Percentiles rank a stretch among this genome's conserved stretches.
Evolutionary conservation across 345 rosid genomes (phyloP).

Genomic region (Eucalyptus urophylla): DNA sequence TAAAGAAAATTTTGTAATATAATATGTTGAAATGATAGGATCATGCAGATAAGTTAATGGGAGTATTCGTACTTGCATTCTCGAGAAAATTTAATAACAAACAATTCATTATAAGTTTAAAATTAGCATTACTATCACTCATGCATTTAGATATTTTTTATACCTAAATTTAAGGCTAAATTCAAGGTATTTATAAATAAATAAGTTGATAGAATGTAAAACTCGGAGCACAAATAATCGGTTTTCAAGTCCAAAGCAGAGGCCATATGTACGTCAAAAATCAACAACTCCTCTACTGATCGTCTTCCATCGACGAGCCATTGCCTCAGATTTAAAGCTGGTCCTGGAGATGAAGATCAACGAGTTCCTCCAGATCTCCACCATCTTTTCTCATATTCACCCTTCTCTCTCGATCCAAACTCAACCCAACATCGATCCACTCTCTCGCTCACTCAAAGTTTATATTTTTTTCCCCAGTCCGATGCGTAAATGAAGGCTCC

Average conservation of each 20-base stretch:
- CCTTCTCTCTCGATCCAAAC: not conserved
- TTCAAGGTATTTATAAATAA: no score
- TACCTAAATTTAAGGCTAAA: no score
- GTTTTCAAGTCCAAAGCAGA: not conserved
- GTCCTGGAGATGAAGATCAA: no score
- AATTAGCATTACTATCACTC: rapidly evolving
- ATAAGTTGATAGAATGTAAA: no score
- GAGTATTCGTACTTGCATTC: rapidly evolving
- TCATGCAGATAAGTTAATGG: no score
- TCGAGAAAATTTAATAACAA: rapidly evolving
- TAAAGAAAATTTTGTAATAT: no score
- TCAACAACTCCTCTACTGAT: not conserved
- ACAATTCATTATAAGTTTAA: rapidly evolving
- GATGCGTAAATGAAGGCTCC: not conserved
- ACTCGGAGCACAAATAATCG: no score
- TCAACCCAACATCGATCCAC: not conserved
- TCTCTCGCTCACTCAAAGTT: not conserved
- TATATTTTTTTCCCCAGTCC: not conserved
- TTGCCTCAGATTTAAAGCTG: no score
- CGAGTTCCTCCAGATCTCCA: not conserved
- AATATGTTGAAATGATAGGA: no score
- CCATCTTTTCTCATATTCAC: not conserved
- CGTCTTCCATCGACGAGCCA: not conserved
- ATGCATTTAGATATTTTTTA: rapidly evolving
- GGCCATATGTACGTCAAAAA: not conserved